Evolutionary conservation across 2,329 filamentous ascomycete genomes (phyloP), one percentile per base, ranked within the genome.

Genomic region (Trichoderma sp.): DNA sequence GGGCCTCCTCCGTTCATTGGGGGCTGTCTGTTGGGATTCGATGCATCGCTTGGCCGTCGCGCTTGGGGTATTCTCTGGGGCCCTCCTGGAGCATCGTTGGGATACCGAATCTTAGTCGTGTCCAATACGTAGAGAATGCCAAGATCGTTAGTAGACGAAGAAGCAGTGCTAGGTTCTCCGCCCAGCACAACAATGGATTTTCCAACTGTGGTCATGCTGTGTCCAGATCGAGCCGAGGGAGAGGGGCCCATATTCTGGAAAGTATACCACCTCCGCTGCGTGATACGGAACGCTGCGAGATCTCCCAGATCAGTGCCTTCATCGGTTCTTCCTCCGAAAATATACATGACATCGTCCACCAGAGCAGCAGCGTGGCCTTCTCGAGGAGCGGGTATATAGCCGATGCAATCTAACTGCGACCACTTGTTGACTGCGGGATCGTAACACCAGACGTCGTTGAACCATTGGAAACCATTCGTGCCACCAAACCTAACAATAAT

Each of bases 221-320:
- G 97, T 1, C 97, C 97, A 18, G 96, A 98, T 76, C 97, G 90
- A 38, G 97, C 92, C 3, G 95, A 98, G 0, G 97, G 97, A 1
- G 95, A 97, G 3, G 95, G 95, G 0, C 97, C 97, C 97, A 99
- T 99, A 82, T 99, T 99, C 82, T 99, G 97, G 85, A 99, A 99
- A 45, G 97, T 99, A 83, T 98, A 99, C 97, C 97, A 99, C 76
- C 97, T 91, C 78, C 94, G 92, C 12, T 95, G 95, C 1, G 93
- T 91, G 76, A 91, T 91, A 71, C 89, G 85, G 80, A 91, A 91
- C 1, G 97, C 97, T 3, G 97, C 96, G 60, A 99, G 88, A 83
- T 99, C 97, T 41, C 96, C 97, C 4, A 99, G 87, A 82, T 99
- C 97, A 33, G 92, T 91, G 1, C 97, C 97, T 79, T 98, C 95